Conservation (phyloP, 495 filamentous ascomycete species). For the Neurospora tetrasperma region DNA sequence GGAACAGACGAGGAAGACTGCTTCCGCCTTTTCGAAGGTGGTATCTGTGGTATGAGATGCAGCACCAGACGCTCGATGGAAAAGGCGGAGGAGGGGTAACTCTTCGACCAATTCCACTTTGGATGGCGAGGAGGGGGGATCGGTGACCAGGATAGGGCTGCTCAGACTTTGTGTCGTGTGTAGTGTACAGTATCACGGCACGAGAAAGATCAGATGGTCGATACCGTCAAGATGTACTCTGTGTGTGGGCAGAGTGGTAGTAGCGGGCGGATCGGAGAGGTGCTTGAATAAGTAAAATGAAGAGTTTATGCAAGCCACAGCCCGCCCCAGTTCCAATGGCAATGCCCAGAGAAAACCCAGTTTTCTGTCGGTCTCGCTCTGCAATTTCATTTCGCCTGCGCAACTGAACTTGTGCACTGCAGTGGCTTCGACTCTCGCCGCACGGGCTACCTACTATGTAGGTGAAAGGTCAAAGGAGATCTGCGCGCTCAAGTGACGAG, state of each 20-base stretch:
- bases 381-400: slow-evolving; percentile 1
- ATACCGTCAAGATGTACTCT: not conserved
- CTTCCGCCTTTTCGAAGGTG: not conserved
- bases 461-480: not conserved
- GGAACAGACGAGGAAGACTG: not conserved
- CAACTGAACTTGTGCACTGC: not conserved
- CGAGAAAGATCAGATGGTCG: not conserved
- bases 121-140: slow-evolving; percentile 13
- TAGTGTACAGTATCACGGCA: not conserved
- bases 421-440: not conserved
- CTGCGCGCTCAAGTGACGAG: not conserved
- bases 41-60: not conserved
- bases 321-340: not conserved
- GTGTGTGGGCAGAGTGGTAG: not conserved
- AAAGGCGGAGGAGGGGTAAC: not conserved
- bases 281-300: slow-evolving; percentile 1
- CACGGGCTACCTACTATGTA: not conserved
- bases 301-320: not conserved
- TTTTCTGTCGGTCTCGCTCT: not conserved
- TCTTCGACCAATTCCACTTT: slow-evolving; percentile 7
- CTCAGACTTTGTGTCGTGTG: not conserved
- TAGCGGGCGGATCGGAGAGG: not conserved
- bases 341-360: not conserved
- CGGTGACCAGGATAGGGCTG: slow-evolving; percentile 5
- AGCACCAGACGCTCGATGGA: not conserved